phyloP scores from a whole-genome alignment of 106 monocot genomes.

The Dendrobium officinale region DNA sequence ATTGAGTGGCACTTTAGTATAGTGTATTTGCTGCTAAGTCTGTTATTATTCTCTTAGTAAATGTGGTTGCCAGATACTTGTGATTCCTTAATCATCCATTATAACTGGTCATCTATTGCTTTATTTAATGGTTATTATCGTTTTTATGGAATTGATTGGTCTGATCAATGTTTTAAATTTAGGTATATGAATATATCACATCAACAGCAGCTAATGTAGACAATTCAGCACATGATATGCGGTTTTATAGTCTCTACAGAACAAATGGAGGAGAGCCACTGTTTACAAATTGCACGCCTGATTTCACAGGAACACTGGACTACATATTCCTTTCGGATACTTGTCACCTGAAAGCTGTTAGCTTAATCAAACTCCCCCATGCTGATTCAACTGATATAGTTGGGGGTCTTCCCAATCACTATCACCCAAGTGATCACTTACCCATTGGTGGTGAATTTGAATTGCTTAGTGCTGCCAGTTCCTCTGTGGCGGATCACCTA shows the following conservation, averaged over 20 bases:
- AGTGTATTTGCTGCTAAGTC: background rate
- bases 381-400: conserved; percentile 38
- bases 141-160: background rate
- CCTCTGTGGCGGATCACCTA: conserved; percentile 2
- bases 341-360: conserved; percentile 41
- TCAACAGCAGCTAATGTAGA: conserved; percentile 11
- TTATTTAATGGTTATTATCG: background rate
- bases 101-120: background rate
- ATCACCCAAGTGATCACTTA: conserved; percentile 85
- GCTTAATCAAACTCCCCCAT: conserved; percentile 55
- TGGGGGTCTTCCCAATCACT: conserved; percentile 72
- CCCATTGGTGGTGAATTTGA: conserved; percentile 91
- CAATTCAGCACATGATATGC: background rate
- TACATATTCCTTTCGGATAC: conserved; percentile 67
- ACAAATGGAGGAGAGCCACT: conserved; percentile 71
- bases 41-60: background rate
- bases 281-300: conserved; percentile 92
- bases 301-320: conserved; percentile 85
- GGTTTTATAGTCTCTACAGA: conserved; percentile 62
- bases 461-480: too few relatives aligned
- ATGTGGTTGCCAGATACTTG: too few relatives aligned
- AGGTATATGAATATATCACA: conserved; percentile 70
- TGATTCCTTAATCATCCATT: too few relatives aligned
- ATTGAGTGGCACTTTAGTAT: background rate
- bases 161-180: conserved; percentile 9